Conservation (phyloP, 371 early-diverging fungal genomes). For the Actinomortierella wolfii region DNA sequence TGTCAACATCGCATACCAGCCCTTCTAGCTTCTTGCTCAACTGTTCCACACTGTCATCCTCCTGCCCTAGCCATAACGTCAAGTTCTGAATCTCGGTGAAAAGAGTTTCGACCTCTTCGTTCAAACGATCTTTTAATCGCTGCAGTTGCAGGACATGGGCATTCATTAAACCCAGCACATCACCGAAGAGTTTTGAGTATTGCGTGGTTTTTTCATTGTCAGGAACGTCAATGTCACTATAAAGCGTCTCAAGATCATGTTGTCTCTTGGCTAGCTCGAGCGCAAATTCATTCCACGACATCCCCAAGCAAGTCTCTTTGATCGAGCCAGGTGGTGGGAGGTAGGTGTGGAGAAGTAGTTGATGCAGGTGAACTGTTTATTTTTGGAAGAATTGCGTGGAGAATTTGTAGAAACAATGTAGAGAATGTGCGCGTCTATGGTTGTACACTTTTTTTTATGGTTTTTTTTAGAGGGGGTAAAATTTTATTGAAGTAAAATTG, state of each 20-base stretch:
- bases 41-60: conserved; percentile 15
- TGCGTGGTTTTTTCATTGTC: conserved; percentile 18
- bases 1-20: conserved; percentile 8
- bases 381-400: too few relatives aligned
- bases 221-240: conserved; percentile 31
- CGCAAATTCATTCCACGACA: conserved; percentile 46
- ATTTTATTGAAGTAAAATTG: too few relatives aligned
- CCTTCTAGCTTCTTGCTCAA: conserved; percentile 22
- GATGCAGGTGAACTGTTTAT: too few relatives aligned
- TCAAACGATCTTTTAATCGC: conserved; percentile 63
- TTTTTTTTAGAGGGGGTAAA: too few relatives aligned
- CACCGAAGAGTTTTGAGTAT: conserved; percentile 30
- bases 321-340: too few relatives aligned
- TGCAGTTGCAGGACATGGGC: conserved; percentile 45
- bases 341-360: too few relatives aligned
- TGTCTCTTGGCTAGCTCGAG: conserved; percentile 41
- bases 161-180: conserved; percentile 18
- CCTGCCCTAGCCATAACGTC: conserved; percentile 26
- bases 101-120: conserved; percentile 64
- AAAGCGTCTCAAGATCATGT: conserved; percentile 36
- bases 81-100: conserved; percentile 56
- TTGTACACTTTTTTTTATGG: too few relatives aligned
- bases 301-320: not conserved
- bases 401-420: too few relatives aligned
- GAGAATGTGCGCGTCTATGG: too few relatives aligned